Percentiles rank a stretch among this genome's conserved stretches.
Evolutionary conservation across 2,329 filamentous ascomycete species (phyloP).

Genomic region (Trichothecium roseum): DNA sequence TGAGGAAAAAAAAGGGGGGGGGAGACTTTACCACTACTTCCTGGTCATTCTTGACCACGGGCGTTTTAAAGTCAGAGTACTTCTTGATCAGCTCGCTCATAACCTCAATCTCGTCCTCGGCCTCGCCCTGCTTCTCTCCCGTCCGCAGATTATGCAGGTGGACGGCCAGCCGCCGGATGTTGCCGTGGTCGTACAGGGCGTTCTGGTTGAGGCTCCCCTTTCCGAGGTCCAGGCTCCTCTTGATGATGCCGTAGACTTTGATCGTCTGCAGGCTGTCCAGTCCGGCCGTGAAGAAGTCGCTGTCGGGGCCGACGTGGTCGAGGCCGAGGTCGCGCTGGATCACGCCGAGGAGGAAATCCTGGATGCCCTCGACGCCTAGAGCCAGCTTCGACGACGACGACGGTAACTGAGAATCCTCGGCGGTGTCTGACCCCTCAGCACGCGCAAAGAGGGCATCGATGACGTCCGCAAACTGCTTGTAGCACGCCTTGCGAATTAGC

Average conservation of each 20-base stretch:
- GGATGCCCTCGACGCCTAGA: constrained; percentile 12
- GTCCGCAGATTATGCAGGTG: too few relatives aligned
- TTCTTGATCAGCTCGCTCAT: constrained; percentile 24
- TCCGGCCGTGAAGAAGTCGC: constrained; percentile 32
- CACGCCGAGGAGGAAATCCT: constrained; percentile 9
- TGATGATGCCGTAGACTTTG: constrained; percentile 29
- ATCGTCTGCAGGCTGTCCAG: constrained; percentile 36
- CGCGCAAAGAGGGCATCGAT: constrained; percentile 13
- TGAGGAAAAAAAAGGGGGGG: too few relatives aligned
- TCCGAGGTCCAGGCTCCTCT: constrained; percentile 26
- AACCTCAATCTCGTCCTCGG: constrained; percentile 15
- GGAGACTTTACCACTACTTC: too few relatives aligned
- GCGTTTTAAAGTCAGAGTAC: constrained; percentile 20
- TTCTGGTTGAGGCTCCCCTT: constrained; percentile 20
- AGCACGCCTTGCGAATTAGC: constrained; percentile 30
- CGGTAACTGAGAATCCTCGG: constrained; percentile 13
- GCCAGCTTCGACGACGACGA: not conserved
- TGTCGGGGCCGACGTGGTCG: too few relatives aligned
- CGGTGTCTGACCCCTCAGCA: not conserved
- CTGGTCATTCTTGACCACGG: too few relatives aligned
- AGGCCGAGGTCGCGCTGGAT: not conserved
- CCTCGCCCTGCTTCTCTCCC: constrained; percentile 2
- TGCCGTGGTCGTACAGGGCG: constrained; percentile 30
- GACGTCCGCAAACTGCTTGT: constrained; percentile 21
- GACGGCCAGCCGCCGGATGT: constrained; percentile 21